A percentile compares a stretch with the other conserved stretches of the same genome.
Evolutionary conservation across 257 asterid species (phyloP).

Genomic region (Parsonsia alboflavescens): DNA sequence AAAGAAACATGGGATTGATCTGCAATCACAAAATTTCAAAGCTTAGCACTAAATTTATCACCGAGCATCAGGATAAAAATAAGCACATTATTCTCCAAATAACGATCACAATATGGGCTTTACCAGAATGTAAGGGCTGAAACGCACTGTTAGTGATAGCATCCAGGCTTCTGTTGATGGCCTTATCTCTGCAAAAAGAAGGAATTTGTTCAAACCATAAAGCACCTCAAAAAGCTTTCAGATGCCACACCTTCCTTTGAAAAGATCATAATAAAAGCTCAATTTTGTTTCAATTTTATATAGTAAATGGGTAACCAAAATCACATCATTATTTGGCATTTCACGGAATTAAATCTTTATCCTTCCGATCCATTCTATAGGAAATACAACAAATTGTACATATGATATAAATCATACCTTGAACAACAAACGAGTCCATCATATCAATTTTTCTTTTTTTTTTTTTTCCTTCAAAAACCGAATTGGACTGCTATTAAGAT

Average conservation of each 20-base stretch:
- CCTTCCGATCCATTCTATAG: no score
- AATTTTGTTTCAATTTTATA: not conserved
- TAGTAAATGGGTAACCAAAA: not conserved
- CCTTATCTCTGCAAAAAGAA: slow-evolving; percentile 47
- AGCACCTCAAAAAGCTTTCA: not conserved
- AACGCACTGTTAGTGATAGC: slow-evolving; percentile 40
- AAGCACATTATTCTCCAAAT: not conserved
- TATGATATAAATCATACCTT: no score
- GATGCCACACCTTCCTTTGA: not conserved
- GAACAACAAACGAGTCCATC: no score
- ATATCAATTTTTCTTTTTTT: no score
- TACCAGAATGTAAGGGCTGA: slow-evolving; percentile 54
- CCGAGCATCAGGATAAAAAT: not conserved
- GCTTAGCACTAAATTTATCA: not conserved
- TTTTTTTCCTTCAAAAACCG: no score
- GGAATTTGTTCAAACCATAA: not conserved
- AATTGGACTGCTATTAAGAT: no score
- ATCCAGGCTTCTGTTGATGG: slow-evolving; percentile 57
- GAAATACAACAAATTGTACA: no score
- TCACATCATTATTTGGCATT: not conserved
- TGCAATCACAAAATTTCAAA: not conserved
- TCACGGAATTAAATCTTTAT: no score
- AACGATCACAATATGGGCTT: not conserved
- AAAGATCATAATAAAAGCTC: not conserved
- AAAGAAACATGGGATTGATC: slow-evolving; percentile 19